Base-by-base conservation (phyloP, 148 eudicot genomes). In the Nyssa sinensis region DNA sequence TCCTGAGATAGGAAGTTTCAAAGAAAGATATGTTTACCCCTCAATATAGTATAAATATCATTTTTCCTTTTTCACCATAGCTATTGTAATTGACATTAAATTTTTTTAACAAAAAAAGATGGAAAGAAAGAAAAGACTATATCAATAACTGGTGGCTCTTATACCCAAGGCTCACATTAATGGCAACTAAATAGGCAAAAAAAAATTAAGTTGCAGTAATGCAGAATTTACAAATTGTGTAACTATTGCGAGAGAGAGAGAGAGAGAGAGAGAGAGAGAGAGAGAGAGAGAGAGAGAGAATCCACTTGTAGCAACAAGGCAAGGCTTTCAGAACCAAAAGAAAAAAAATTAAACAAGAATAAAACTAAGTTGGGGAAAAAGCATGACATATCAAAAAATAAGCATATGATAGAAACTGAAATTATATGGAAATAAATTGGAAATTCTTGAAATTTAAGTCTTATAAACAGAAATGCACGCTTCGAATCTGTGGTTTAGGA, bases 1-100 rank as follows among this genome's bases (percentile, higher is more conserved):
- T 95, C 99, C 99, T 95, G 96, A 74, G 37, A 74, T 53, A 72
- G 24, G 66, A 74, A 73, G 33, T 63, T 66, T 16, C 61, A 69
- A 59, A 34, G 53, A 10, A 71, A 71, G 28, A 44, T 7, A 64
- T 10, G 10, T 39, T 70, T 8, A 39, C 41, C 58, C 29, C 55
- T 23, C 44, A 23, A 55, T 57, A 44, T 31, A 69, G 74, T 28
- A 53, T 28, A 58, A 70, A 32, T 41, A 1, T 16, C 25, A n/a
- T 35, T 32, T 33, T 23, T 27, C 37, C 27, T 27, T 37, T 24
- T 3, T 44, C 44, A 14, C 51, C 17, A 44, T 19, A 44, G n/a
- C n/a, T n/a, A n/a, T n/a, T n/a, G n/a, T n/a, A n/a, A n/a, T n/a
- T n/a, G n/a, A n/a, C n/a, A n/a, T n/a, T n/a, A n/a, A n/a, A n/a